These are phyloP conservation scores for Fusarium sp. DNA, from an alignment of 2,329 filamentous ascomycete species.

Conservation along the genomic window DNA sequence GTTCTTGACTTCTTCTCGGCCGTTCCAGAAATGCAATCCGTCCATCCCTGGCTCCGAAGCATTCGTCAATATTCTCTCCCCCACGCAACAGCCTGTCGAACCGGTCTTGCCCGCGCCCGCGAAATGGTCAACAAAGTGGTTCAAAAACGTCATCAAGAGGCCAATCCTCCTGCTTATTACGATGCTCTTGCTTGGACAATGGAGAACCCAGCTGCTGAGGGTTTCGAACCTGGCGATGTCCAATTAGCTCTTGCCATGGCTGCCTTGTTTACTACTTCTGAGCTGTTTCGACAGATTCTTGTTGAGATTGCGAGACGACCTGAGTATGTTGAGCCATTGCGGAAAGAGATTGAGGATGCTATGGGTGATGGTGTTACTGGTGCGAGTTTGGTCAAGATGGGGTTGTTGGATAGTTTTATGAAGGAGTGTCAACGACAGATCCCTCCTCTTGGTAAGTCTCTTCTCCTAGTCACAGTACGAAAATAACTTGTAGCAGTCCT, in stretches of 20 bases:
- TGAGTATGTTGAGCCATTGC: background rate
- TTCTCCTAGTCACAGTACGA: background rate
- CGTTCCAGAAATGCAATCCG: background rate
- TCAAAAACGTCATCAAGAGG: background rate
- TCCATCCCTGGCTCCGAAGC: background rate
- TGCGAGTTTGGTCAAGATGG: background rate
- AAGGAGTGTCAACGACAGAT: background rate
- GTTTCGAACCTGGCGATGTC: background rate
- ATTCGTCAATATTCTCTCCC: background rate
- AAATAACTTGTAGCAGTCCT: background rate
- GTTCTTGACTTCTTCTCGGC: background rate
- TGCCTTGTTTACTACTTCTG: background rate
- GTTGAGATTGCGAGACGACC: background rate
- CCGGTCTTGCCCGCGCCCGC: background rate
- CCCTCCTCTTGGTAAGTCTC: background rate
- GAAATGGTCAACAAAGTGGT: background rate
- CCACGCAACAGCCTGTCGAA: background rate
- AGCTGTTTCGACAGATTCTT: background rate
- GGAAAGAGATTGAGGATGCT: background rate
- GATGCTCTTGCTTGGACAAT: conserved; percentile 4
- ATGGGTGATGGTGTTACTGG: background rate
- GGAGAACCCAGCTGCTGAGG: background rate
- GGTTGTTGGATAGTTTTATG: conserved; percentile 2
- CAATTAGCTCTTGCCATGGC: conserved; percentile 1
- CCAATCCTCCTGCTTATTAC: accelerated